Base-by-base conservation (phyloP, 139 green algal genomes). In the Coelastrella sp. region DNA sequence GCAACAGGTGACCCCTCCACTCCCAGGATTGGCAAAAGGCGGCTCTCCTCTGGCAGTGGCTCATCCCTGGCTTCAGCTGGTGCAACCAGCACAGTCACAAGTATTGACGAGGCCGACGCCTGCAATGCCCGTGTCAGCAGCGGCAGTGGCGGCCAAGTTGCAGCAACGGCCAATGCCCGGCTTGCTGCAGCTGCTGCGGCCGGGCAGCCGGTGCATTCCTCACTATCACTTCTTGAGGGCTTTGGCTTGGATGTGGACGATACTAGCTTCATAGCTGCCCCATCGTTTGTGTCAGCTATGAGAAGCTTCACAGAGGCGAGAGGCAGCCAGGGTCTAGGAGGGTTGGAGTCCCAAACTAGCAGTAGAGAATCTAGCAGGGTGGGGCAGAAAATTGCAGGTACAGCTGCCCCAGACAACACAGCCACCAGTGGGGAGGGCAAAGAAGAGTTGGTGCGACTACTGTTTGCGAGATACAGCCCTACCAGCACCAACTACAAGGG, bases 401-500 rank as follows among this genome's bases (percentile, higher is more conserved):
- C 32, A 47, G 32, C 32, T 47, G 32, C 32, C 13, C 23, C 73
- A 73, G 71, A 19, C 23, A 58, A 16, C 16, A 54, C 56, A 60
- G 86, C 75, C 74, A 57, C 1, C 75, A 23, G 32, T 22, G 3
- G 59, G 16, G 11, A 87, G 65, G 83, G 56, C 11, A 19, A 57
- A 20, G n/a, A 59, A 60, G 79, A 93, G 91, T 65, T 91, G 57
- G 86, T 92, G 86, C 80, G 88, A 17, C 82, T 97, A 59, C 77
- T 92, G 6, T 94, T 97, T 78, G 73, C 86, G 5, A 93, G 83
- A 54, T 92, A 92, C 85, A 92, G 85, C 73, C 86, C 92, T 11
- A 59, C 59, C 71, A 94, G 90, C 56, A 77, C 78, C 60, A 89
- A 89, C 17, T 97, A 97, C 84, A 78, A 92, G 14, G 92, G 92